These are phyloP conservation scores for Conticribra weissflogii DNA, from an alignment of 108 stramenopile genomes.

Conservation along the genomic window DNA sequence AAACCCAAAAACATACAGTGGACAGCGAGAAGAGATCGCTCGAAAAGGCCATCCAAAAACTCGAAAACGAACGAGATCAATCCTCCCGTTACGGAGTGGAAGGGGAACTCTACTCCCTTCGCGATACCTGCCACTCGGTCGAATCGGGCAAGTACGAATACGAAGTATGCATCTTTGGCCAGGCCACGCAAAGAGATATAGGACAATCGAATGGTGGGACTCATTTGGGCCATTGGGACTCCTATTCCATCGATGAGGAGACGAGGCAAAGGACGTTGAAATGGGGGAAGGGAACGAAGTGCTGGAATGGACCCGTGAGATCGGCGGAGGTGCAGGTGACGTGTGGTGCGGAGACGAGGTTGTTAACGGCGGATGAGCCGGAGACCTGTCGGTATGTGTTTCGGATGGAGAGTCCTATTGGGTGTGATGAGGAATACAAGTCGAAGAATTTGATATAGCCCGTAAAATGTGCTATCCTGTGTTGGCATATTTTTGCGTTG, in stretches of 20 bases:
- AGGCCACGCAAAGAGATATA: constrained; percentile 68
- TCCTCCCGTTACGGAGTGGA: constrained; percentile 53
- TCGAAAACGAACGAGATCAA: constrained; percentile 49
- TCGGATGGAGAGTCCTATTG: constrained; percentile 81
- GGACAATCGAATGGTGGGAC: constrained; percentile 50
- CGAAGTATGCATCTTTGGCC: constrained; percentile 72
- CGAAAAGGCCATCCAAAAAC: constrained; percentile 29
- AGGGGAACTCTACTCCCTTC: constrained; percentile 67
- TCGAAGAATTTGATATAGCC: constrained; percentile 26
- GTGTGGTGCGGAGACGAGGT: constrained; percentile 70
- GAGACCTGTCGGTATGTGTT: constrained; percentile 83
- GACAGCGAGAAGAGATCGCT: constrained; percentile 22
- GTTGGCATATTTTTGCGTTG: no score
- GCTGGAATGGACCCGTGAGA: constrained; percentile 85
- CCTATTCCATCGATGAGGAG: constrained; percentile 39
- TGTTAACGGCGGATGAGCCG: constrained; percentile 81
- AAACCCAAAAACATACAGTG: constrained; percentile 15
- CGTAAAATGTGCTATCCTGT: no score
- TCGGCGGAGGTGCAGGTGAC: constrained; percentile 71
- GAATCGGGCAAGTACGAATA: constrained; percentile 82
- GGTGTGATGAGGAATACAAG: constrained; percentile 73
- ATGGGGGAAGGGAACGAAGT: constrained; percentile 74
- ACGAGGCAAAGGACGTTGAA: constrained; percentile 53
- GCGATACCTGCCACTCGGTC: constrained; percentile 63
- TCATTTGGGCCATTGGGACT: constrained; percentile 59